Evolutionary conservation across 345 rosid species (phyloP), one percentile per base, ranked within the genome.

Genomic region (Gossypium mustelinum): DNA sequence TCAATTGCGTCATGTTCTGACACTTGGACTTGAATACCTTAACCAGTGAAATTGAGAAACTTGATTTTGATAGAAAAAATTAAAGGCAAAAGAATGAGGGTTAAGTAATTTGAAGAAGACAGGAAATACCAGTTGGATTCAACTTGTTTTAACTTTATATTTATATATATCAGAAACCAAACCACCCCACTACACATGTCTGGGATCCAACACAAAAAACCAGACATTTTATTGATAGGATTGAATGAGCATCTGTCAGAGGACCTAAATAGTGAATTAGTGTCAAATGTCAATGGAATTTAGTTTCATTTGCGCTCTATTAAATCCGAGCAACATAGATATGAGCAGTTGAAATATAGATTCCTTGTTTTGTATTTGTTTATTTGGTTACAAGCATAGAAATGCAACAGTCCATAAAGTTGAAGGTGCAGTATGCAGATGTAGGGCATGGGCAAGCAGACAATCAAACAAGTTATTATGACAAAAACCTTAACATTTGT

Each of bases 401-500:
- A 74, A 75, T 75, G 66, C 79, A 84, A 79, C 80, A 72, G 78
- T 79, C 70, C 20, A 75, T 75, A 81, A 83, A 78, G 81, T 78
- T 75, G 82, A 76, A 73, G 64, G 56, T 20, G 82, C 82, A 78
- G 73, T 81, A 72, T 78, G 81, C 85, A 85, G 85, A 60, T 75
- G 92, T 88, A 80, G 92, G 92, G 68, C 90, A 86, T 69, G 66
- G 63, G 70, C 73, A 12, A 72, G 76, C 73, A 80, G 79, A 71
- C 81, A 73, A 85, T 81, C 89, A 81, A 83, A 75, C 70, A 54
- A 68, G 89, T 79, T 87, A 87, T 86, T 61, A 87, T 90, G 92
- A 92, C 93, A 83, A 82, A 90, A 89, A 51, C 97, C 98, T 92
- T 89, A 88, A 92, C 82, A 79, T 87, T 89, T 92, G 98, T 94